phyloP scores from a whole-genome alignment of 306 rosid genomes.

The Hippophae tibetana region DNA sequence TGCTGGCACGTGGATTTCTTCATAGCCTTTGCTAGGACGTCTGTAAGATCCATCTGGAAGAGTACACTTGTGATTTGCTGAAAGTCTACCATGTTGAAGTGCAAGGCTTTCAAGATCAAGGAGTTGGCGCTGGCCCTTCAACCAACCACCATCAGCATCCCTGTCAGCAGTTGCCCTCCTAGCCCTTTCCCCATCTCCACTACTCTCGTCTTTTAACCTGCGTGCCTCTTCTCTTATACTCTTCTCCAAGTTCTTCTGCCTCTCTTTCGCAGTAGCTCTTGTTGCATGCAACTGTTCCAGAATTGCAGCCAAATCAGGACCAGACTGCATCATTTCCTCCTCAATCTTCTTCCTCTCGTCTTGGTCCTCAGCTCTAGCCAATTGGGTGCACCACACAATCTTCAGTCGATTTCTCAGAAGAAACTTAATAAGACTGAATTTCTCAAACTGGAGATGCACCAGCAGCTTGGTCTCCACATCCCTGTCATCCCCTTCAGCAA shows the following conservation, averaged over 20 bases:
- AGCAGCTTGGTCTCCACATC: constrained; percentile 67
- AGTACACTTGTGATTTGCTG: constrained; percentile 60
- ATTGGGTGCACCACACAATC: constrained; percentile 87
- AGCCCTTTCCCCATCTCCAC: constrained; percentile 59
- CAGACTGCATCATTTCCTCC: constrained; percentile 73
- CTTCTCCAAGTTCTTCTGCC: constrained; percentile 83
- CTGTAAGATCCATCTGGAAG: constrained; percentile 81
- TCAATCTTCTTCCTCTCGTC: constrained; percentile 74
- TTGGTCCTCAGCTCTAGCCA: constrained; percentile 79
- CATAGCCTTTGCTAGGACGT: constrained; percentile 68
- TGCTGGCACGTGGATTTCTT: constrained; percentile 87
- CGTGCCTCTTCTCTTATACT: constrained; percentile 91
- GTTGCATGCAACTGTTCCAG: constrained; percentile 89
- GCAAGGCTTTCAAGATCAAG: constrained; percentile 82
- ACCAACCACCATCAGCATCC: constrained; percentile 74
- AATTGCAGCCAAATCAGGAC: constrained; percentile 64
- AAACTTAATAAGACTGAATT: constrained; percentile 68
- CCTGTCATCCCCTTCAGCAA: constrained; percentile 76
- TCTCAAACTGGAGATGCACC: constrained; percentile 54
- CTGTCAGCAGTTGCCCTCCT: constrained; percentile 64
- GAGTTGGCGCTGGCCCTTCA: constrained; percentile 63
- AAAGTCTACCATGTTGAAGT: constrained; percentile 58
- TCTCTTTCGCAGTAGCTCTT: constrained; percentile 80
- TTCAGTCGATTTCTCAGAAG: constrained; percentile 60
- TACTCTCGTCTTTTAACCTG: constrained; percentile 65